Percentiles rank a stretch among this genome's conserved stretches.
phyloP scores from a whole-genome alignment of 2,329 filamentous ascomycete species.

The Monosporascus sp. region DNA sequence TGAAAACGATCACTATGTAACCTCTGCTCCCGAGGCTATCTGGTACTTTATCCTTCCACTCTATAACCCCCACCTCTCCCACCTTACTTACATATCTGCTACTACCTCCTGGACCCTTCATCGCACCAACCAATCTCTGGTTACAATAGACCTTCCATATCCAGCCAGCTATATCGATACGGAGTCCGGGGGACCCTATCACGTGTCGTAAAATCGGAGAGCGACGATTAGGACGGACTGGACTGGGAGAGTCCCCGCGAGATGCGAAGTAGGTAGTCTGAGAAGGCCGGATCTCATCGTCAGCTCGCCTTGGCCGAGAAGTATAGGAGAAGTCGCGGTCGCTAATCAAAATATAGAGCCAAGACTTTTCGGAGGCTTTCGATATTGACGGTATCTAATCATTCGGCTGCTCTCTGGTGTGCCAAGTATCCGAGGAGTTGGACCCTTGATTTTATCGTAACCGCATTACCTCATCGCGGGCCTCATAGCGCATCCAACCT shows the following conservation, averaged over 20 bases:
- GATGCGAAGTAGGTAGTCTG: no score
- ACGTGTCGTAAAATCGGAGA: neutral
- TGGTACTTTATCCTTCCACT: neutral
- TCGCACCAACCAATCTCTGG: neutral
- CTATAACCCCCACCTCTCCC: neutral
- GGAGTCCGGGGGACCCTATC: neutral
- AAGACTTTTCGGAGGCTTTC: neutral
- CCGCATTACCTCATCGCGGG: neutral
- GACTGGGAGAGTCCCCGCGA: no score
- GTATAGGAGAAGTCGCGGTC: neutral
- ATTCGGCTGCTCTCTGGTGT: neutral
- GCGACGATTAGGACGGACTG: neutral
- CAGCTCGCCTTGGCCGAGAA: no score
- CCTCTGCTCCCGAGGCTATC: neutral
- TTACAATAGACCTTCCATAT: neutral
- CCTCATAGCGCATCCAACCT: neutral
- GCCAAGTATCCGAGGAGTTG: neutral
- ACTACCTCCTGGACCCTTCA: neutral
- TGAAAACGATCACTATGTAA: no score
- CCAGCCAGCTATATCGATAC: neutral
- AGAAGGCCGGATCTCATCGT: no score
- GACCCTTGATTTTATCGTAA: neutral
- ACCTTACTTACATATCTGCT: neutral
- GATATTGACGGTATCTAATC: neutral
- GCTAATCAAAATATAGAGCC: neutral